Evolutionary conservation across 306 rosid genomes (phyloP).

Genomic region (Calophaca sinica): DNA sequence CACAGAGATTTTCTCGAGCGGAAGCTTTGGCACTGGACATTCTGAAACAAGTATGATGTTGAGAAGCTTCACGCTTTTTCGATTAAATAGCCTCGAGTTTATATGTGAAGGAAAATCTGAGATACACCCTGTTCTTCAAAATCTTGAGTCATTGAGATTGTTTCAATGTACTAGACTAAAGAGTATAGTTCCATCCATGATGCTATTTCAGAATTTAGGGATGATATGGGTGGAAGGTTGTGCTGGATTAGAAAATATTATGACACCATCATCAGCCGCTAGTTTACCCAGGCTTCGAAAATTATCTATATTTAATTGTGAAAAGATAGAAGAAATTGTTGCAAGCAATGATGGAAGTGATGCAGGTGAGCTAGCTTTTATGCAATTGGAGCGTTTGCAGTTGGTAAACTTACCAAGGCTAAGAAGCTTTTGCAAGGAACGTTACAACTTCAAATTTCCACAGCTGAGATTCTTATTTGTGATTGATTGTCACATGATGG

Average conservation of each 20-base stretch:
- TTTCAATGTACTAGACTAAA: not conserved
- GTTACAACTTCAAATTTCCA: conserved; percentile 25
- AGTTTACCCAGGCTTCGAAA: not conserved
- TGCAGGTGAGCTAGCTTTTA: conserved; percentile 13
- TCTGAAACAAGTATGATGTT: not conserved
- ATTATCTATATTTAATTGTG: not conserved
- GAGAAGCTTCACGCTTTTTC: not conserved
- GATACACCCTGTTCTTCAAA: not conserved
- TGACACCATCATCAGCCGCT: not conserved
- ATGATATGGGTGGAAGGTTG: rapidly evolving
- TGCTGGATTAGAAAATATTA: conserved; percentile 6
- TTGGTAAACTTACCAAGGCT: not conserved
- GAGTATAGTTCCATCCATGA: not conserved
- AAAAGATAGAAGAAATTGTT: not conserved
- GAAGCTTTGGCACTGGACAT: not conserved
- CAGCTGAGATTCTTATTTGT: not conserved
- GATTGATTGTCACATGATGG: not conserved
- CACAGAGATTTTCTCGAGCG: conserved; percentile 2
- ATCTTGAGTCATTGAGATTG: not conserved
- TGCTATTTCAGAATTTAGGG: not conserved
- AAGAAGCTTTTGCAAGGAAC: conserved; percentile 9
- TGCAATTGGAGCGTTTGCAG: not conserved
- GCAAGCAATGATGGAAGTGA: not conserved
- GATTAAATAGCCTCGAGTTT: not conserved
- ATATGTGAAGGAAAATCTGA: not conserved